Evolutionary conservation across 225 moss, liverwort and hornwort genomes (phyloP).

Genomic region (Takakia lepidozioides): DNA sequence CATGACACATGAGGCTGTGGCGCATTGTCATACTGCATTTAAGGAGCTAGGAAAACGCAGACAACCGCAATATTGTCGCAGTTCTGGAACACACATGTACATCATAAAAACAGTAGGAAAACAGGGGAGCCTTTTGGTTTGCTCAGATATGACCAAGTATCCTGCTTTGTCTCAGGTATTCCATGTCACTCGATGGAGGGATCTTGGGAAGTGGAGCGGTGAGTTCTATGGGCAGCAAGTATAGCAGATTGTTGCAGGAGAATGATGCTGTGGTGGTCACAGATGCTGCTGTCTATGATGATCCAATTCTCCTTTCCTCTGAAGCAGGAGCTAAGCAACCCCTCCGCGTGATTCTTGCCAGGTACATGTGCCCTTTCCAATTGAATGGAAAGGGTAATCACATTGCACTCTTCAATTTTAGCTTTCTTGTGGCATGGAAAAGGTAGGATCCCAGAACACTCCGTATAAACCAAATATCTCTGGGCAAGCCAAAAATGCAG

Average conservation of each 20-base stretch:
- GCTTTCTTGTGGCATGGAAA: too few species aligned
- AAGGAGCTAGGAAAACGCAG: too few species aligned
- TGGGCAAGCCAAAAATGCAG: too few species aligned
- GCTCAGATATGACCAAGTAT: too few species aligned
- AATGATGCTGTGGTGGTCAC: constrained; percentile 79
- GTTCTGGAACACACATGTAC: background rate
- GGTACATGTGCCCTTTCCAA: too few species aligned
- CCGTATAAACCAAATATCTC: too few species aligned
- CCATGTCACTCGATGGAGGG: constrained; percentile 82
- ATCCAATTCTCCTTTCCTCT: constrained; percentile 60
- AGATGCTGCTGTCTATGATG: constrained; percentile 50
- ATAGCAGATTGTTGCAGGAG: constrained; percentile 73
- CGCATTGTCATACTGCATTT: too few species aligned
- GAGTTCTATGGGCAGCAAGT: constrained; percentile 37
- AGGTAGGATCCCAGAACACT: too few species aligned
- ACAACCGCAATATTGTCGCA: too few species aligned
- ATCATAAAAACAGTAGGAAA: background rate
- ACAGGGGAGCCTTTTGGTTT: too few species aligned
- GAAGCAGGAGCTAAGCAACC: constrained; percentile 83
- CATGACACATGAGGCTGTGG: too few species aligned
- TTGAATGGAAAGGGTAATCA: too few species aligned
- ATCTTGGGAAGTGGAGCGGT: constrained; percentile 41
- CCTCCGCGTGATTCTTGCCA: constrained; percentile 75
- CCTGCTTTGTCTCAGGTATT: constrained; percentile 52
- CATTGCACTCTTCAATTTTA: background rate